phyloP scores from a whole-genome alignment of 345 rosid genomes.

The Populus davidiana region DNA sequence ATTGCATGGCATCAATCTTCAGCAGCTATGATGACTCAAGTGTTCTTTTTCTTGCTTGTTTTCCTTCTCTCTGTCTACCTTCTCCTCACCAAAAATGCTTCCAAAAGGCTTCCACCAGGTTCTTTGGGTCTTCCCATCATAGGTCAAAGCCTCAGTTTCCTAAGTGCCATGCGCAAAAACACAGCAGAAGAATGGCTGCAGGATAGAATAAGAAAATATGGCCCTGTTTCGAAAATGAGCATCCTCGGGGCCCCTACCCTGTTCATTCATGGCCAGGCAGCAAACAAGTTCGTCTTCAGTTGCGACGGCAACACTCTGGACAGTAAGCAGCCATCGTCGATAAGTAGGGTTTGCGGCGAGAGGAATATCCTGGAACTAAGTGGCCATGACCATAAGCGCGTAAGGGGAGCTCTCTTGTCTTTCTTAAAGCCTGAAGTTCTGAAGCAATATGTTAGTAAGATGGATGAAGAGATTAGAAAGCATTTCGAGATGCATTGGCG shows the following conservation, averaged over 20 bases:
- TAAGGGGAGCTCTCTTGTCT: constrained; percentile 29
- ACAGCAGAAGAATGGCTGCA: constrained; percentile 34
- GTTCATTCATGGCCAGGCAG: too few relatives aligned
- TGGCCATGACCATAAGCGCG: constrained; percentile 32
- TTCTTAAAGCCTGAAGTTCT: constrained; percentile 34
- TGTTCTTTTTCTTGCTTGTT: constrained; percentile 1
- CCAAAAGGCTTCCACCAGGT: constrained; percentile 40
- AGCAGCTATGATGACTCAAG: not conserved
- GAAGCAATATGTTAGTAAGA: constrained; percentile 30
- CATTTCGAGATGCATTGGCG: constrained; percentile 34
- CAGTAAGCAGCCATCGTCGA: too few relatives aligned
- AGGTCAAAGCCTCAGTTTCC: constrained; percentile 37
- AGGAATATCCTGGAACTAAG: constrained; percentile 27
- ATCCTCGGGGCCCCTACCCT: too few relatives aligned
- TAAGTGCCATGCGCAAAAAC: constrained; percentile 22
- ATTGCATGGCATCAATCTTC: too few relatives aligned
- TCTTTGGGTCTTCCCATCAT: constrained; percentile 37
- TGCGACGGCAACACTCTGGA: too few relatives aligned
- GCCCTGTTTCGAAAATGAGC: constrained; percentile 31
- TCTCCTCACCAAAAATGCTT: not conserved
- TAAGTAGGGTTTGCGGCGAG: not conserved
- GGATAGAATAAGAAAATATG: constrained; percentile 28
- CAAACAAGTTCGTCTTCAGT: too few relatives aligned
- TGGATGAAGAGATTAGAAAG: constrained; percentile 32
- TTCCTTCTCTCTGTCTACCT: constrained; percentile 26